These are phyloP conservation scores for Phytopythium kandeliae DNA, from an alignment of 352 stramenopile species.

Conservation along the genomic window DNA sequence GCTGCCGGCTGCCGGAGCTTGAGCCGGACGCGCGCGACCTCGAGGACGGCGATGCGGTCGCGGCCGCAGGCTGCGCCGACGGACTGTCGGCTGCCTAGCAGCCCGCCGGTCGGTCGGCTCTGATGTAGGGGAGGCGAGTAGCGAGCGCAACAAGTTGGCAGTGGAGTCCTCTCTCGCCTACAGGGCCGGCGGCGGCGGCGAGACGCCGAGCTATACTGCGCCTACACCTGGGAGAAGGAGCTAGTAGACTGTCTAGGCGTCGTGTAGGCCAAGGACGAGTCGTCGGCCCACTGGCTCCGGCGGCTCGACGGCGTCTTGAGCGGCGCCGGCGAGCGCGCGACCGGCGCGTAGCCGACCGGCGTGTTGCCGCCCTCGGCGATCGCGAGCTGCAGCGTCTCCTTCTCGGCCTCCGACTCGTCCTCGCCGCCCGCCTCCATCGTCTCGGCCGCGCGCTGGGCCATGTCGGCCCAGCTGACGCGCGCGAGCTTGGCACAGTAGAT, in stretches of 20 bases:
- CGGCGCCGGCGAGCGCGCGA: conserved; percentile 26
- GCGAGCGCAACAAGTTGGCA: too few relatives aligned
- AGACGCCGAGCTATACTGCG: too few relatives aligned
- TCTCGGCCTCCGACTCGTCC: conserved; percentile 14
- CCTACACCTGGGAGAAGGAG: conserved; percentile 28
- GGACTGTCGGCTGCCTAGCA: not conserved
- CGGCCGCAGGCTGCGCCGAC: not conserved
- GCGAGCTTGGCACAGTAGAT: conserved; percentile 17
- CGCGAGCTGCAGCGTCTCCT: conserved; percentile 12
- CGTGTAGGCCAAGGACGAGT: conserved; percentile 10
- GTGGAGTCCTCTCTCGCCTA: too few relatives aligned
- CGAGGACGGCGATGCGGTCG: conserved; percentile 12
- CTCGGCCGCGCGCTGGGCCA: conserved; percentile 15
- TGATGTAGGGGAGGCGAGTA: too few relatives aligned
- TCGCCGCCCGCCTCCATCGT: conserved; percentile 21
- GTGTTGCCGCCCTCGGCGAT: conserved; percentile 31
- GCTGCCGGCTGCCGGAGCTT: conserved; percentile 69
- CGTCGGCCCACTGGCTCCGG: conserved; percentile 26
- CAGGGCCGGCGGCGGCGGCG: too few relatives aligned
- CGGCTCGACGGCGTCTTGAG: conserved; percentile 32
- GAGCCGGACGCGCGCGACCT: conserved; percentile 28
- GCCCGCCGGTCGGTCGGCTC: too few relatives aligned
- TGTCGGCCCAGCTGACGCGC: conserved; percentile 15
- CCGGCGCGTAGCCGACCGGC: conserved; percentile 16
- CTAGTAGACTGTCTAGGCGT: conserved; percentile 19